Base-by-base conservation (phyloP, 2,329 filamentous ascomycete genomes). In the Chrysoporthe cubensis region DNA sequence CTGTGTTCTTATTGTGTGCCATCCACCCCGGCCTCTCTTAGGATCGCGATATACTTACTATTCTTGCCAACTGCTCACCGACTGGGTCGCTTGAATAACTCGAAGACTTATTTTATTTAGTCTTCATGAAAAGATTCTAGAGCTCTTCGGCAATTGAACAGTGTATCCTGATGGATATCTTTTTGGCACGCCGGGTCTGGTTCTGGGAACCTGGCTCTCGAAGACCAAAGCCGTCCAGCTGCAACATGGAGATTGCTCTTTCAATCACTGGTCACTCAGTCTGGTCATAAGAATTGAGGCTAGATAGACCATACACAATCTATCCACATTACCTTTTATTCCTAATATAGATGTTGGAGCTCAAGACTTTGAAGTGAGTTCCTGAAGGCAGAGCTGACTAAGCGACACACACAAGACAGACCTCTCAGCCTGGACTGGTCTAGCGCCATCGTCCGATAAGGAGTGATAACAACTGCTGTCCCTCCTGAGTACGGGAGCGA, bases 391-490 rank as follows among this genome's bases (percentile, higher is more conserved):
- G 32, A 13, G 14, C 50, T 54, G 26, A 54, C 32, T 57, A 57
- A 57, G 54, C 54, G 32, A 40, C 26, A 26, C 26, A 26, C 26
- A 26, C 26, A 26, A 26, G 26, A 26, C 26, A 26, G 26, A 26
- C 26, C 26, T 26, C 26, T 26, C 26, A 26, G 26, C 26, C 26
- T 26, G 26, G 26, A 26, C 26, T 26, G 26, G 26, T 13, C 18
- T 57, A 57, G 54, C 9, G 54, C 16, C 34, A 21, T n/a, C 54
- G 5, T n/a, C 14, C 34, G 54, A 57, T 57, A 57, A 57, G 54
- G 32, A 40, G 54, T 14, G 54, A 57, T 57, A 57, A 57, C 26
- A 40, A 57, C 40, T 37, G 54, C 54, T 57, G 54, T 57, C 54
- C 54, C 54, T 57, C 54, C 34, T n/a, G 16, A 57, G 54, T 34